Evolutionary conservation across 371 early-diverging fungal genomes (phyloP).

Genomic region (Fennellomyces sp.): DNA sequence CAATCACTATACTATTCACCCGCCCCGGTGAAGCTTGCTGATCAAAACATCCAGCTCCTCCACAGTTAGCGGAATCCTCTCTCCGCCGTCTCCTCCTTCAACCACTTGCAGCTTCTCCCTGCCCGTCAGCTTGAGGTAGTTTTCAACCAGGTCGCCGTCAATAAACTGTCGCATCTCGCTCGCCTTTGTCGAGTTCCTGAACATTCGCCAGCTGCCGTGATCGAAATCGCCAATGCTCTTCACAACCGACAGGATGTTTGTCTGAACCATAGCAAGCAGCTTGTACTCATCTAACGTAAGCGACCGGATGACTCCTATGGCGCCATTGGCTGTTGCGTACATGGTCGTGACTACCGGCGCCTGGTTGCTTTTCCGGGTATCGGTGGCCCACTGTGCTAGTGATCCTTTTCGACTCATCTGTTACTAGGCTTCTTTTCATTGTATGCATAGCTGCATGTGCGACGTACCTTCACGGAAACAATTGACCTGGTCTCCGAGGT

Average conservation of each 20-base stretch:
- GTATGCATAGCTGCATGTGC: not conserved
- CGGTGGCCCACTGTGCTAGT: not conserved
- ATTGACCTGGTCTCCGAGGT: conserved; percentile 85
- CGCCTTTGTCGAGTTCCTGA: conserved; percentile 48
- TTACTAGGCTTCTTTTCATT: not conserved
- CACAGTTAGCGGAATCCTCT: not conserved
- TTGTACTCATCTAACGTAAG: conserved; percentile 60
- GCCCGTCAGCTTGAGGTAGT: conserved; percentile 63
- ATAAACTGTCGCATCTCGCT: conserved; percentile 60
- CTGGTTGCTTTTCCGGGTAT: not conserved
- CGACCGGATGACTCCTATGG: conserved; percentile 75
- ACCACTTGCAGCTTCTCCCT: conserved; percentile 41
- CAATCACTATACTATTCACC: not conserved
- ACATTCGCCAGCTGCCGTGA: conserved; percentile 71
- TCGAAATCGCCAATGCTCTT: conserved; percentile 62
- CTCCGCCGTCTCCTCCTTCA: conserved; percentile 3
- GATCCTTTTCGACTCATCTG: not conserved
- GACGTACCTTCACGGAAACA: conserved; percentile 65
- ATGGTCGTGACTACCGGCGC: conserved; percentile 46
- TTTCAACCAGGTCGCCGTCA: conserved; percentile 91
- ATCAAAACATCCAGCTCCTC: conserved; percentile 10
- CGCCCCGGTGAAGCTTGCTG: not conserved
- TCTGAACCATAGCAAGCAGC: conserved; percentile 66
- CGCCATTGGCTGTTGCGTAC: conserved; percentile 81
- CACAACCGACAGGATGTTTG: conserved; percentile 57